phyloP scores from a whole-genome alignment of 768 basidiomycete genomes.

The Rubroboletus satanas region DNA sequence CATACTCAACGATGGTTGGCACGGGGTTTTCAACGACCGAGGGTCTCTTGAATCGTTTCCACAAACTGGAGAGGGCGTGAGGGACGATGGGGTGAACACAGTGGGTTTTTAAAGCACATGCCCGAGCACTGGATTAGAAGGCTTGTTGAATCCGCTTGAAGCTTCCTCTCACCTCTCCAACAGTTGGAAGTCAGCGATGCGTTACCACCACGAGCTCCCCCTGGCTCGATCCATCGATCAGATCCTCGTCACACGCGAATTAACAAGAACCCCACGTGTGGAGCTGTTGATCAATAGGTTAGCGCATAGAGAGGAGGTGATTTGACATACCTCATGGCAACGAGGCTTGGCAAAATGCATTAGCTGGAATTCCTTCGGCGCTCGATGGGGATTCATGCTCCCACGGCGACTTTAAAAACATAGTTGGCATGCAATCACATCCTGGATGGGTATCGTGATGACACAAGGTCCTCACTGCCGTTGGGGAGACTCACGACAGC shows the following conservation, averaged over 20 bases:
- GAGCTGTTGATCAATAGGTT: not conserved
- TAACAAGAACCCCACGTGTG: not conserved
- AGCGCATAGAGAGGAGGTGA: not conserved
- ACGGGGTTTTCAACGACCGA: not conserved
- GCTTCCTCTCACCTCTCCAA: not conserved
- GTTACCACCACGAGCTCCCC: not conserved
- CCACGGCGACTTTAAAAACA: not conserved
- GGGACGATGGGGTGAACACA: not conserved
- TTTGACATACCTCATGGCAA: not conserved
- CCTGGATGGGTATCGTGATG: not conserved
- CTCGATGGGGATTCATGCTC: not conserved
- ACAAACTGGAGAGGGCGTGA: not conserved
- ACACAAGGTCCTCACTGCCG: not conserved
- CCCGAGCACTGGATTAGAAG: not conserved
- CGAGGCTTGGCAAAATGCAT: not conserved
- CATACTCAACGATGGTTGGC: conserved; percentile 1
- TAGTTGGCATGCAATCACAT: not conserved
- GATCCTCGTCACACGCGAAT: not conserved
- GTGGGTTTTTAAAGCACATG: conserved; percentile 4
- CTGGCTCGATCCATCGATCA: not conserved
- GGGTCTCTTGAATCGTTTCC: not conserved
- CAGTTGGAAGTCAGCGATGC: not conserved
- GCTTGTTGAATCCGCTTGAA: not conserved
- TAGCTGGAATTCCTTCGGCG: not conserved
- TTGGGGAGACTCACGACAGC: not conserved